phyloP scores from a whole-genome alignment of 2,329 filamentous ascomycete species.

The Pseudogymnoascus sp. region DNA sequence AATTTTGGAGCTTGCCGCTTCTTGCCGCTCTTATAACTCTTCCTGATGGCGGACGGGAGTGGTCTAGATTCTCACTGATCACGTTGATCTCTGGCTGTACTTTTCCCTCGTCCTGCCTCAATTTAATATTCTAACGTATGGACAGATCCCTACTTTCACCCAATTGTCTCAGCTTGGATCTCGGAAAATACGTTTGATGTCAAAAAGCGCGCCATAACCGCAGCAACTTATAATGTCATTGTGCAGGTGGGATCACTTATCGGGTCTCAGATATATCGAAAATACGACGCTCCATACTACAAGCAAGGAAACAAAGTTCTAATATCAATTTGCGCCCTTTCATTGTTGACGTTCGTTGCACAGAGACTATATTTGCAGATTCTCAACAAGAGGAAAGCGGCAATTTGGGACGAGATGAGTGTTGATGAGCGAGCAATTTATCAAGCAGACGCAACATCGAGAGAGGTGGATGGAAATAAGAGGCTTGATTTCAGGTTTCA shows the following conservation, averaged over 20 bases:
- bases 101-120: background rate
- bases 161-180: conserved; percentile 43
- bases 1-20: conserved; percentile 44
- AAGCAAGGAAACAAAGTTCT: conserved; percentile 49
- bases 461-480: conserved; percentile 41
- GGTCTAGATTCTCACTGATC: conserved; percentile 43
- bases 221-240: conserved; percentile 41
- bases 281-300: conserved; percentile 47
- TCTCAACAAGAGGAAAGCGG: conserved; percentile 42
- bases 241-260: conserved; percentile 38
- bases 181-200: conserved; percentile 42
- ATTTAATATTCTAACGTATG: background rate
- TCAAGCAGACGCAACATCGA: conserved; percentile 35
- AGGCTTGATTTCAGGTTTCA: conserved; percentile 44
- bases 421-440: conserved; percentile 37
- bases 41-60: conserved; percentile 39
- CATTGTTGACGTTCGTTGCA: conserved; percentile 40
- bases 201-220: conserved; percentile 40
- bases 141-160: conserved; percentile 47
- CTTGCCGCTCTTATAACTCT: conserved; percentile 43
- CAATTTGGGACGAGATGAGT: conserved; percentile 38
- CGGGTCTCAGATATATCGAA: conserved; percentile 39
- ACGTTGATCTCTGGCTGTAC: conserved; percentile 42
- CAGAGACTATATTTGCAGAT: conserved; percentile 37
- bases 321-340: conserved; percentile 42